Base-by-base conservation (phyloP, 2,329 filamentous ascomycete species). In the Botrytis galanthina region DNA sequence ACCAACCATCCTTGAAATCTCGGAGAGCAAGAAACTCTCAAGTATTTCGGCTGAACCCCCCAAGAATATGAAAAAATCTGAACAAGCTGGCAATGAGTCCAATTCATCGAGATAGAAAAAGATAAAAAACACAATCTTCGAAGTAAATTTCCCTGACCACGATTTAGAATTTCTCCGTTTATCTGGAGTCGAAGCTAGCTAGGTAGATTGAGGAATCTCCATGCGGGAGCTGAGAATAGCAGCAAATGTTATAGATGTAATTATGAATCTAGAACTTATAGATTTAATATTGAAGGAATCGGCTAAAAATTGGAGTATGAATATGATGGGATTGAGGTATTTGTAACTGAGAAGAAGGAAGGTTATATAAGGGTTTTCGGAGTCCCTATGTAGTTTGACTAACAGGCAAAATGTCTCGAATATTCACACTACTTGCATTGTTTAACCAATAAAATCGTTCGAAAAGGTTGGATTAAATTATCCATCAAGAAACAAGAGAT, bases 301-400 rank as follows among this genome's bases (percentile, higher is more conserved):
- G 22, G 26, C 10, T 16, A n/a, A 0, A 5, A 0, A 4, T n/a
- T 51, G 1, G 4, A 26, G 3, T 26, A 12, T 26, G 22, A 5
- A 48, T 26, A 26, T 1, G 48, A 54, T n/a, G 5, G 12, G 16
- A n/a, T 54, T n/a, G 48, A 9, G 48, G 48, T n/a, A n/a, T n/a
- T 16, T 54, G 4, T 1, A 54, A n/a, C 14, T n/a, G 12, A 14
- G 48, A n/a, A n/a, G 46, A 22, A 26, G 48, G 12, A 54, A 54
- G 22, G 46, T 10, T 14, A 26, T 26, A n/a, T n/a, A 51, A 14
- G 10, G 12, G 5, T 20, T 22, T 46, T 9, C 18, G 44, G 7
- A 46, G 18, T 22, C 2, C 44, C 44, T 46, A 46, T 9, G 18
- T 7, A 20, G 18, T 46, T 46, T 5, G 22, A 14, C 0, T 51